Base-by-base conservation (phyloP, 73 alveolate species). In the Stentor roeselii region DNA sequence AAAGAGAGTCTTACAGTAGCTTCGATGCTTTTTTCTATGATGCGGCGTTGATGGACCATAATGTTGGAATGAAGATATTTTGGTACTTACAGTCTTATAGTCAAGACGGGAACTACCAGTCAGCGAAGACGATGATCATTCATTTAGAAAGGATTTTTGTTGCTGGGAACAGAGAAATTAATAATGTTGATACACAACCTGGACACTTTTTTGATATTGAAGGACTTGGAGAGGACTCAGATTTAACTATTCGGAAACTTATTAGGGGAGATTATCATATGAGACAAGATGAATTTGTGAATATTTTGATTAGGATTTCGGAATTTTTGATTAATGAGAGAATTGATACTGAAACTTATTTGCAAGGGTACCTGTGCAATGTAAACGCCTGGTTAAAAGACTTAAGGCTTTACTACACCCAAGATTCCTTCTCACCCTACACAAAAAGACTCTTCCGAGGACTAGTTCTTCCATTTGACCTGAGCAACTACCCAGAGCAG, bases 391-490 rank as follows among this genome's bases (percentile, higher is more conserved):
- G 84, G 84, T 21, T 76, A n/a, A 76, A n/a, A 76, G 39, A 37
- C 85, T 21, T 38, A 76, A 15, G 84, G 34, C 35, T 36, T 27
- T 34, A 39, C n/a, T 41, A 76, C 30, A 76, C 11, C 37, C 6
- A 31, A 1, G 35, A n/a, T 14, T 14, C 32, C 32, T 31, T 15
- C 31, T 67, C 80, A 67, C 15, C 21, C 14, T 76, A 39, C 39
- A 34, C n/a, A 37, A 76, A 41, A 76, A 76, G 39, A 76, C 60
- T 76, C 6, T 76, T 21, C 2, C 30, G 84, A 0, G 84, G 84
- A 39, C 78, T 41, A 36, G 36, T 76, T 41, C 59, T 76, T 14
- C 84, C 84, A 15, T n/a, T 39, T 31, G 34, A 21, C 6, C n/a
- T 37, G 32, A 14, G 39, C 2, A 67, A 15, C 6, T 31, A 37